Evolutionary conservation across 257 asterid genomes (phyloP), one percentile per base, ranked within the genome.

Genomic region (Rhazya stricta): DNA sequence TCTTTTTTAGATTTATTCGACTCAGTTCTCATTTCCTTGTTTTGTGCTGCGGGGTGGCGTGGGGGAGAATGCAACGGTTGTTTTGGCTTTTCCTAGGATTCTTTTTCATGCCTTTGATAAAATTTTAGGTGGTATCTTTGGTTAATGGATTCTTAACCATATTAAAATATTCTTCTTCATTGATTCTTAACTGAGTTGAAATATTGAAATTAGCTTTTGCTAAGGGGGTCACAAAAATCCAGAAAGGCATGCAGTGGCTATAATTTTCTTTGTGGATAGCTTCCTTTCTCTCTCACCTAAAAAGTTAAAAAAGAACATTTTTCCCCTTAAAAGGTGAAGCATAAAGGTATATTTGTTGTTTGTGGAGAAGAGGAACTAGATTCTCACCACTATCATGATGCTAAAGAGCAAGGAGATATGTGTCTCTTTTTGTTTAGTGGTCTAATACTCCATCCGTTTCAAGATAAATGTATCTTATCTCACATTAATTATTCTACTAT

Each of bases 321-420:
- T 76, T 6, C 16, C 11, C 4, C 56, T 19, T 9, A 21, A 37
- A 37, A 37, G 29, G 32, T 39, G 21, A 50, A 66, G 27, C 4
- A 39, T 25, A 32, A 23, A 4, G 48, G 8, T 37, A 66, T 29
- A 60, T 65, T 65, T 75, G 15, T 15, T 27, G 9, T 61, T 16
- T 36, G 51, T 30, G 21, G 12, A 41, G 9, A 69, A n/a, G 46
- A 12, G 72, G 80, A 77, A 77, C 72, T 50, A 41, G 76, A 71
- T 70, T 77, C 80, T 50, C 10, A 27, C 56, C 70, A 11, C 66
- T 51, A 69, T 45, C 7, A 25, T 60, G 46, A 60, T 70, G 56
- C 71, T 16, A 16, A 46, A 34, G 57, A 61, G 76, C 56, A 70
- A 46, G 41, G 36, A 39, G 27, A 67, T 36, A 46, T 74, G 5